Conservation (phyloP, 805 yeast species). For the Ogataea paradorogensis region DNA sequence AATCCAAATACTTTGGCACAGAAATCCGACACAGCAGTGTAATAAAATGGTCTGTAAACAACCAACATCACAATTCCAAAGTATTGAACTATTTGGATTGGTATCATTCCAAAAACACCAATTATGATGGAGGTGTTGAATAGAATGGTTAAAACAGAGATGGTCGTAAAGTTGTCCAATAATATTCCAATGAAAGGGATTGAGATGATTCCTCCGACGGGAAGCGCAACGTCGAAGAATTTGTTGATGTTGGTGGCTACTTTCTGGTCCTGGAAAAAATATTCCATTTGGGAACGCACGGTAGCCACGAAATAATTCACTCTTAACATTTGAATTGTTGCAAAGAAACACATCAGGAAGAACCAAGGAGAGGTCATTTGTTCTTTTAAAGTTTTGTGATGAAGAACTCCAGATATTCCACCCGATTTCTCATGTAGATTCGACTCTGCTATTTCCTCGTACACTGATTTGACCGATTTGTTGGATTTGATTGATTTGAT, state of each 20-base stretch:
- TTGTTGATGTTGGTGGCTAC: constrained; percentile 59
- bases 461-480: constrained; percentile 48
- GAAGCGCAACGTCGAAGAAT: constrained; percentile 82
- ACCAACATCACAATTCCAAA: constrained; percentile 71
- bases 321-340: constrained; percentile 86
- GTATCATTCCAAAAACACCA: constrained; percentile 68
- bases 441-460: constrained; percentile 64
- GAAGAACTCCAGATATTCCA: constrained; percentile 77
- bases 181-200: constrained; percentile 84
- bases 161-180: constrained; percentile 68
- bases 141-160: constrained; percentile 53
- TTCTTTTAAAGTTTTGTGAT: constrained; percentile 43
- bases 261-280: constrained; percentile 50
- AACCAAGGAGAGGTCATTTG: constrained; percentile 70
- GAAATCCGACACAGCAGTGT: constrained; percentile 89
- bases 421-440: constrained; percentile 52
- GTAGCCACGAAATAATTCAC: constrained; percentile 94
- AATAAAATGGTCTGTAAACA: constrained; percentile 85
- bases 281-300: constrained; percentile 76
- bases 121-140: constrained; percentile 54
- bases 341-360: constrained; percentile 68
- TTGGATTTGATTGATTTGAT: constrained; percentile 42
- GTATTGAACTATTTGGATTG: constrained; percentile 49
- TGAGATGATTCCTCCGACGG: constrained; percentile 82
- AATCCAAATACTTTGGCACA: constrained; percentile 93